Evolutionary conservation across 768 basidiomycete species (phyloP).

Genomic region (Trametes cingulata): DNA sequence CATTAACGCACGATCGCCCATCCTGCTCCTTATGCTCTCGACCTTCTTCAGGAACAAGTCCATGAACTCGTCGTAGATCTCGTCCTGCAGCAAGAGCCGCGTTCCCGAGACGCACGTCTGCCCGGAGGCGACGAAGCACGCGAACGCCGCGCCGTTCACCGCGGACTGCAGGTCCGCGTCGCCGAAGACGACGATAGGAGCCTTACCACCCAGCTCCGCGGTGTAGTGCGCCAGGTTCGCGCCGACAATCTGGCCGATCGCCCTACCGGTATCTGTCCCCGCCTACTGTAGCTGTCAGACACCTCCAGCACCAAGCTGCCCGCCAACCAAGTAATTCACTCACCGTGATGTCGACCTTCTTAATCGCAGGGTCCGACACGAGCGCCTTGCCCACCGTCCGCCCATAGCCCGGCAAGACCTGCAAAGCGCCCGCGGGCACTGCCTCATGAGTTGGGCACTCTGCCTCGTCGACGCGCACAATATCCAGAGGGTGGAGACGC

Average conservation of each 20-base stretch:
- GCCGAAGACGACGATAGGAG: slow-evolving; percentile 77
- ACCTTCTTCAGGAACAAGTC: slow-evolving; percentile 60
- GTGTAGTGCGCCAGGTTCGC: slow-evolving; percentile 73
- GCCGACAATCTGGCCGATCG: slow-evolving; percentile 72
- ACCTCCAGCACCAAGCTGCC: too few relatives aligned
- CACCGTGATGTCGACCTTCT: slow-evolving; percentile 86
- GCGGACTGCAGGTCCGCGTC: slow-evolving; percentile 76
- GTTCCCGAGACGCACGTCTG: slow-evolving; percentile 94
- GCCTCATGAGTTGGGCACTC: background rate
- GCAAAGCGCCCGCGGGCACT: slow-evolving; percentile 80
- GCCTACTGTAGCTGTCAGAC: slow-evolving; percentile 45
- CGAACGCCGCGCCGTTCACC: slow-evolving; percentile 82
- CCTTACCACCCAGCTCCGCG: slow-evolving; percentile 87
- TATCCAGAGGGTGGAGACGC: slow-evolving; percentile 17
- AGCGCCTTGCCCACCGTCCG: slow-evolving; percentile 62
- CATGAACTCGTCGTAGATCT: slow-evolving; percentile 71
- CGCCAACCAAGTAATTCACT: slow-evolving; percentile 20
- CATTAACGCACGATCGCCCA: slow-evolving; percentile 74
- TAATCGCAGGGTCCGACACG: slow-evolving; percentile 62
- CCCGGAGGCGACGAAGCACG: slow-evolving; percentile 83
- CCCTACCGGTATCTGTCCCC: slow-evolving; percentile 76
- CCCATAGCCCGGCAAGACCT: slow-evolving; percentile 75
- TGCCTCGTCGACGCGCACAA: background rate
- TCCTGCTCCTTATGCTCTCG: slow-evolving; percentile 59
- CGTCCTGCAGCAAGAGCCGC: slow-evolving; percentile 71